Evolutionary conservation across 768 basidiomycete species (phyloP), one percentile per base, ranked within the genome.

Genomic region (Russula compacta): DNA sequence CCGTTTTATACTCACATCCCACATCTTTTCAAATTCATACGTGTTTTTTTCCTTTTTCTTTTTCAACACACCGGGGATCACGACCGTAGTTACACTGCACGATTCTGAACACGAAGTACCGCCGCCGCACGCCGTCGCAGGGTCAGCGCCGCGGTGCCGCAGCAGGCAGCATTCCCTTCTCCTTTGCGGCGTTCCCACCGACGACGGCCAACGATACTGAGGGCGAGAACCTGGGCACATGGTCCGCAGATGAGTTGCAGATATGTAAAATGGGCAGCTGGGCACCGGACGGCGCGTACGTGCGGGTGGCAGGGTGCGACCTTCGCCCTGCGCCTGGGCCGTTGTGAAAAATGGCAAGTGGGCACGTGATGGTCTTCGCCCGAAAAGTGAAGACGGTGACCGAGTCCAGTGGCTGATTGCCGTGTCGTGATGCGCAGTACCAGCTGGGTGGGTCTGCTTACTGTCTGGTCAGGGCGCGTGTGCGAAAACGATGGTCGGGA

Each of bases 261-360:
- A 74, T 89, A 36, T 89, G 86, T 73, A 74, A 77, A 47, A 87
- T 89, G 87, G 85, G 87, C 0, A 86, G 86, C 65, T 78, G 77
- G 64, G 85, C 82, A 0, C 75, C 75, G 0, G 77, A 84, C 61
- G 84, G 82, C 14, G 84, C 82, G 68, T 89, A 88, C 66, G 76
- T 83, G 17, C 67, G 66, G 6, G 73, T 71, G 10, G 73, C 61
- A 11, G 66, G 67, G 19, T 60, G 59, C 21, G 48, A 56, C 32
- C 61, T 64, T 36, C 57, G 57, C 0, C 47, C 56, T 29, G 24
- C 24, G 24, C 24, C 24, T 29, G 24, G 24, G 24, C 24, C 24
- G 3, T 29, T 29, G 24, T 29, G 24, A 29, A 29, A 29, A 29
- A n/a, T n/a, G n/a, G n/a, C n/a, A n/a, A n/a, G n/a, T n/a, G n/a